These are phyloP conservation scores for Ganoderma lucidum DNA, from an alignment of 1,284 basidiomycete species.

Conservation along the genomic window DNA sequence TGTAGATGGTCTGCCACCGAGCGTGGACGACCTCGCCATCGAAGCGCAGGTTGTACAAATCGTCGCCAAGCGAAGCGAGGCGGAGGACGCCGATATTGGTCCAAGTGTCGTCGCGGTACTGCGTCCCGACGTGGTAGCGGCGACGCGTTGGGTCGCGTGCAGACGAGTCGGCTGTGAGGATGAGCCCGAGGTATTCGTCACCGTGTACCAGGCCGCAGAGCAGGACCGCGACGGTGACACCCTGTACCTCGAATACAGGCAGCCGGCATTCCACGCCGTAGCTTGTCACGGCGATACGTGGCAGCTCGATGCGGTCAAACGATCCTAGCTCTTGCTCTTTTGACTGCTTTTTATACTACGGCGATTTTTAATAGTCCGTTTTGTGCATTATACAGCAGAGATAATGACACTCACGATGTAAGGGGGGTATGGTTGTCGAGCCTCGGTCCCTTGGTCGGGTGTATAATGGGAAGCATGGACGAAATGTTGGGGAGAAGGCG, in stretches of 20 bases:
- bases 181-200: not conserved
- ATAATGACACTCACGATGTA: not conserved
- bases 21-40: slow-evolving; percentile 3
- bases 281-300: not conserved
- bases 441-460: not conserved
- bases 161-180: not conserved
- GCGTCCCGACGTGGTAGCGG: slow-evolving; percentile 2
- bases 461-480: not conserved
- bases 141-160: not conserved
- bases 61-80: not conserved
- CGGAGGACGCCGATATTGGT: not conserved
- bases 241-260: slow-evolving; percentile 7
- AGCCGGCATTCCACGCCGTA: slow-evolving; percentile 6
- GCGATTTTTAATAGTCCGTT: not conserved
- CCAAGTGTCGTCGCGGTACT: not conserved
- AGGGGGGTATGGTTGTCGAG: not conserved
- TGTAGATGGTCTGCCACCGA: slow-evolving; percentile 10
- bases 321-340: not conserved
- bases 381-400: not conserved
- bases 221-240: slow-evolving; percentile 7
- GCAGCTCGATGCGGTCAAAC: slow-evolving; percentile 5
- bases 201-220: not conserved
- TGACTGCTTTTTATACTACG: not conserved
- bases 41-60: slow-evolving; percentile 14
- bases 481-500: not conserved